phyloP scores from a whole-genome alignment of 1,284 basidiomycete species.

The Trichosporon faecale region DNA sequence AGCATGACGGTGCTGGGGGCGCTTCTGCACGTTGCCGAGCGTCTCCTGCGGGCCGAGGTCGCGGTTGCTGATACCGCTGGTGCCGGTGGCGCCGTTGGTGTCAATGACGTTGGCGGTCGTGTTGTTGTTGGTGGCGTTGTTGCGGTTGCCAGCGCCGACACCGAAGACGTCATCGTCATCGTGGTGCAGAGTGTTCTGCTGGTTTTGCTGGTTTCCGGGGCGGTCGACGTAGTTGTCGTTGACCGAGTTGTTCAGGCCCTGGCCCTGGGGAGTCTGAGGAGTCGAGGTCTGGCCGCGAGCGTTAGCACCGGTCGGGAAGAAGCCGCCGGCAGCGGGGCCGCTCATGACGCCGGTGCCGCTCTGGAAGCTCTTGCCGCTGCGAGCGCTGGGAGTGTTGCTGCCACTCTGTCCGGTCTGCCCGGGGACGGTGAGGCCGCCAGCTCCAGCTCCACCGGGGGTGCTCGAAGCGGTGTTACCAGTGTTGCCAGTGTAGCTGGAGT shows the following conservation, averaged over 20 bases:
- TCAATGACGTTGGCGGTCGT: neutral
- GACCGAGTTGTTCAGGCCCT: neutral
- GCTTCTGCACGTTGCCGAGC: neutral
- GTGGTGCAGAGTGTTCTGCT: too few relatives aligned
- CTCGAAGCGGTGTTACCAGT: neutral
- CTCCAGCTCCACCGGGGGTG: neutral
- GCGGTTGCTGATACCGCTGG: neutral
- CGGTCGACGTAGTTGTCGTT: constrained; percentile 8
- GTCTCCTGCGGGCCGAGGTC: neutral
- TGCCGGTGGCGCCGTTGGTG: neutral
- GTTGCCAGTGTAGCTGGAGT: neutral
- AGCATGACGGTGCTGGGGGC: neutral
- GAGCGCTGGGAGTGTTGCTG: neutral
- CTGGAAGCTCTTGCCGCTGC: neutral
- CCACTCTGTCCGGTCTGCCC: neutral
- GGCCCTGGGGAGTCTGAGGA: neutral
- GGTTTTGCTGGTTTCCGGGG: constrained; percentile 3
- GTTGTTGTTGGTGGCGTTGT: neutral
- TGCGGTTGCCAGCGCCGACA: neutral
- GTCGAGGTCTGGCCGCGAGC: neutral
- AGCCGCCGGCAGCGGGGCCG: constrained; percentile 1
- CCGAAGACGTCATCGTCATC: neutral
- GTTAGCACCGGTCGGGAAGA: neutral
- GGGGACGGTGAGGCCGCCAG: neutral
- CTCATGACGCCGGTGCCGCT: neutral